Evolutionary conservation across 352 stramenopile genomes (phyloP).

Genomic region (Globisporangium middletonii): DNA sequence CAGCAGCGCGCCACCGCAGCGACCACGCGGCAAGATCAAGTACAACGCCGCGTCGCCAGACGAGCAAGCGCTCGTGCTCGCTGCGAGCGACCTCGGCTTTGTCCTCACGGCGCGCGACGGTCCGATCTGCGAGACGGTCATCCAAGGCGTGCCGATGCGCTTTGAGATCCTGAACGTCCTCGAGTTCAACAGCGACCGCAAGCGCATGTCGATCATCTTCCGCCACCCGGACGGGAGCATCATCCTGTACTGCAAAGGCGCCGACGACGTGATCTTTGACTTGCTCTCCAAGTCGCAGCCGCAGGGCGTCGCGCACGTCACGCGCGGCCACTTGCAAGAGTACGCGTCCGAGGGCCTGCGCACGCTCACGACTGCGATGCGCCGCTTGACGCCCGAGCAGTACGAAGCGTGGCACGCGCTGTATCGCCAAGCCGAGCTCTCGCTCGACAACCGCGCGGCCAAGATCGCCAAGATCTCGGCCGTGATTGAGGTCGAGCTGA

Average conservation of each 20-base stretch:
- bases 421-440: constrained; percentile 75
- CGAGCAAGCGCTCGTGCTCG: constrained; percentile 83
- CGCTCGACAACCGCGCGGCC: constrained; percentile 54
- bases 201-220: constrained; percentile 92
- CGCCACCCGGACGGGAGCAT: constrained; percentile 50
- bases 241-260: constrained; percentile 69
- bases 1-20: constrained; percentile 28
- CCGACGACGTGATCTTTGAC: constrained; percentile 60
- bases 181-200: constrained; percentile 90
- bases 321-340: constrained; percentile 56
- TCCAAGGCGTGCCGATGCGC: constrained; percentile 34
- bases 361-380: constrained; percentile 76
- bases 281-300: constrained; percentile 20
- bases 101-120: constrained; percentile 62
- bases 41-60: constrained; percentile 77
- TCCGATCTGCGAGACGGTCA: constrained; percentile 48
- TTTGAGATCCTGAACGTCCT: constrained; percentile 87
- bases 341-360: constrained; percentile 86
- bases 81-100: constrained; percentile 72
- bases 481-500: constrained; percentile 80
- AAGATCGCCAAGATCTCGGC: constrained; percentile 80
- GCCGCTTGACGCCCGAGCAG: constrained; percentile 39
- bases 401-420: constrained; percentile 49
- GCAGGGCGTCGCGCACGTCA: constrained; percentile 21
- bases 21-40: constrained; percentile 51